phyloP scores from a whole-genome alignment of 345 rosid species.

The Xanthoceras sorbifolium region DNA sequence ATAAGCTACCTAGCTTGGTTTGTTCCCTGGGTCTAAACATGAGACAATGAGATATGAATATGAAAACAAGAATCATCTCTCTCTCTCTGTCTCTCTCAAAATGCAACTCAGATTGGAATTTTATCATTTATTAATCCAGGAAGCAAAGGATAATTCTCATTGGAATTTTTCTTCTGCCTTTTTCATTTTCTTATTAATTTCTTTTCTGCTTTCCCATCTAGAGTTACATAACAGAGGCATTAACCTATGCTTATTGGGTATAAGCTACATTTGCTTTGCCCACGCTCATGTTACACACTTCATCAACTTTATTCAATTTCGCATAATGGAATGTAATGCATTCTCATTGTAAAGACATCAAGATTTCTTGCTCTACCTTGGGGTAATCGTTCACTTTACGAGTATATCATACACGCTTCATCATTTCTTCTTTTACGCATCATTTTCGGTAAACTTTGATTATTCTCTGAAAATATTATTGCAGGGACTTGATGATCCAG shows the following conservation, averaged over 20 bases:
- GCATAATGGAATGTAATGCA: not conserved
- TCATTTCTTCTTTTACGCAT: no score
- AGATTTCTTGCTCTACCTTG: not conserved
- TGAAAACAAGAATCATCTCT: no score
- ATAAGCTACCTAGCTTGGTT: no score
- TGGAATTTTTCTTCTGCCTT: not conserved
- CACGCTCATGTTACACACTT: not conserved
- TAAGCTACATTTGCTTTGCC: not conserved
- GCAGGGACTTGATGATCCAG: not conserved
- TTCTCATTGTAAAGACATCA: not conserved
- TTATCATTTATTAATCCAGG: not conserved
- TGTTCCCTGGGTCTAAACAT: no score
- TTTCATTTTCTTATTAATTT: not conserved
- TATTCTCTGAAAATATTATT: no score
- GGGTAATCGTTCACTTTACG: not conserved
- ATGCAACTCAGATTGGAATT: not conserved
- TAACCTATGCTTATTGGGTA: not conserved
- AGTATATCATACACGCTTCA: no score
- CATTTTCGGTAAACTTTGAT: not conserved
- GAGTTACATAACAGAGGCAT: not conserved
- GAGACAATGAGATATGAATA: no score
- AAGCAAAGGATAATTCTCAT: slow-evolving; percentile 1
- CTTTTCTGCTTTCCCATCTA: not conserved
- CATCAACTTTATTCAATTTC: not conserved
- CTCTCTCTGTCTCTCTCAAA: not conserved